Percentiles rank a stretch among this genome's conserved stretches.
Conservation (phyloP, 352 stramenopile species). For the Blastocystis sp. region DNA sequence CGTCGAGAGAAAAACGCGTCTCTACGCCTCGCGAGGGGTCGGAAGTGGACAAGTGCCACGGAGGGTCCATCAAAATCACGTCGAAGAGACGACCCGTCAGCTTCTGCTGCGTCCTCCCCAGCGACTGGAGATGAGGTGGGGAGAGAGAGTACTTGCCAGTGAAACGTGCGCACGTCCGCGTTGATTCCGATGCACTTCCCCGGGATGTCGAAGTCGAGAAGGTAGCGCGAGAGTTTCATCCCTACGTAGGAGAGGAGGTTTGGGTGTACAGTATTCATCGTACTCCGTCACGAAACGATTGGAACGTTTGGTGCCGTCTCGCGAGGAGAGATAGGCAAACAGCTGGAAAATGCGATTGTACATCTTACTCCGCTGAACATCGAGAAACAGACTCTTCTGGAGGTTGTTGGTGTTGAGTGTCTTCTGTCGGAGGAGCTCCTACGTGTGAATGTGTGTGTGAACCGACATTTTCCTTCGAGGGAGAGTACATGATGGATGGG, state of each 20-base stretch:
- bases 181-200: constrained; percentile 57
- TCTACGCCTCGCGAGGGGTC: constrained; percentile 60
- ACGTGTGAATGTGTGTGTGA: neutral
- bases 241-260: neutral
- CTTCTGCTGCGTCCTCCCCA: constrained; percentile 52
- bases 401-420: neutral
- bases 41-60: constrained; percentile 60
- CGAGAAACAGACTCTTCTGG: neutral
- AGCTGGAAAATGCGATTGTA: neutral
- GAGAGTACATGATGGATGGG: neutral
- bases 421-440: neutral
- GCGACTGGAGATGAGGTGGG: neutral
- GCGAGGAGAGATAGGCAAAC: neutral
- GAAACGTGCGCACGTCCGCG: constrained; percentile 60
- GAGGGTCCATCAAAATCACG: constrained; percentile 62
- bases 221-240: neutral
- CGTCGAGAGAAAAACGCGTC: neutral
- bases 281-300: neutral
- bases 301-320: neutral
- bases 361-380: neutral
- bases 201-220: constrained; percentile 4
- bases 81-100: constrained; percentile 59
- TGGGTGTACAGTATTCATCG: neutral
- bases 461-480: neutral
- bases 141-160: constrained; percentile 37